A percentile compares a stretch with the other conserved stretches of the same genome.
These are phyloP conservation scores for Solanum virginianum DNA, from an alignment of 257 asterid species.

Conservation along the genomic window DNA sequence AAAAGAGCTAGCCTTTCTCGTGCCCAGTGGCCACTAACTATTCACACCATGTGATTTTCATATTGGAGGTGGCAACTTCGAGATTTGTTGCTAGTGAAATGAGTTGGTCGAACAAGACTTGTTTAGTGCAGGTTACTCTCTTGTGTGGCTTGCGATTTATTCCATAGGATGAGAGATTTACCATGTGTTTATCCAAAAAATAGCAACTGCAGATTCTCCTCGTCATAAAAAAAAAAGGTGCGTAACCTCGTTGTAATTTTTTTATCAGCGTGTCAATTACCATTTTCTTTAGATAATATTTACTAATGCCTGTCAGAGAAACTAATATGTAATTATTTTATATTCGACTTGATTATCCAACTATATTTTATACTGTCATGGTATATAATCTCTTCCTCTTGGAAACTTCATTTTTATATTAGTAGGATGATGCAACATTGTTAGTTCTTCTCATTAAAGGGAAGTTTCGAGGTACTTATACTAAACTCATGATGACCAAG, in stretches of 20 bases:
- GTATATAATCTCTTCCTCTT: neutral
- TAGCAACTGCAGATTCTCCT: too few relatives aligned
- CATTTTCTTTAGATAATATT: neutral
- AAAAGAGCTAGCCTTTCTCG: neutral
- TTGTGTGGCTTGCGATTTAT: too few relatives aligned
- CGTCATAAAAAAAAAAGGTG: too few relatives aligned
- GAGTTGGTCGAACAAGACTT: too few relatives aligned
- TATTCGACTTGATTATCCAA: neutral
- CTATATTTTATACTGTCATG: neutral
- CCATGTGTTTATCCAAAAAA: rapidly evolving
- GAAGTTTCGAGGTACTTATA: neutral
- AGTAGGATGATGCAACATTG: neutral
- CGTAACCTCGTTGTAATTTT: too few relatives aligned
- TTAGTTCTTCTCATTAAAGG: neutral
- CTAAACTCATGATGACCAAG: neutral
- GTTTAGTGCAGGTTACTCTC: too few relatives aligned
- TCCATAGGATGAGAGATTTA: too few relatives aligned
- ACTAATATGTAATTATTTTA: neutral
- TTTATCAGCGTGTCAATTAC: neutral
- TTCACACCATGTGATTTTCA: neutral
- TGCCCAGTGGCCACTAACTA: neutral
- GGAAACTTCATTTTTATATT: neutral
- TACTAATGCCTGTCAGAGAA: neutral
- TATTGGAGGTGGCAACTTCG: too few relatives aligned
- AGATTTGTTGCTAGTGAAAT: too few relatives aligned